Evolutionary conservation across 192 early-diverging fungal genomes (phyloP).

Genomic region (Dissophora ornata): DNA sequence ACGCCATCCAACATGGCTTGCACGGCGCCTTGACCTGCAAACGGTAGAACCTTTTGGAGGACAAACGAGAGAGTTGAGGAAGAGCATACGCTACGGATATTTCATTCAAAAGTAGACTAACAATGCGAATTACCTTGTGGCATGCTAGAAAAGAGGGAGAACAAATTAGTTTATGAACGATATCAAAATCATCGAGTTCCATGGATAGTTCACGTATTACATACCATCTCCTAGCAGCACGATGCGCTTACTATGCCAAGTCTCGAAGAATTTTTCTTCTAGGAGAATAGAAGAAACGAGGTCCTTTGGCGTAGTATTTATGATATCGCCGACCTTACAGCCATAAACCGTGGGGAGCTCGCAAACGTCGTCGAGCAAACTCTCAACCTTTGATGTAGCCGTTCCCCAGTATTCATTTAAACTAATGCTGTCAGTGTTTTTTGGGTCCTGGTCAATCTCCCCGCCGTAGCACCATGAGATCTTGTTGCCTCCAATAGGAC

Average conservation of each 20-base stretch:
- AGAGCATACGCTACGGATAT: background rate
- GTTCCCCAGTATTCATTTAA: constrained; percentile 9
- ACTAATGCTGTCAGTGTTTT: background rate
- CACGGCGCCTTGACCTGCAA: constrained; percentile 29
- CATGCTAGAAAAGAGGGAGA: constrained; percentile 8
- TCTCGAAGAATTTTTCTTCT: constrained; percentile 41
- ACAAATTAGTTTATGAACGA: background rate
- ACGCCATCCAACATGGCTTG: constrained; percentile 42
- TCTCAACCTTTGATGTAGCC: background rate
- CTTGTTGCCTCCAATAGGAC: constrained; percentile 17
- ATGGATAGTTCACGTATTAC: too few species aligned
- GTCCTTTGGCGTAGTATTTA: constrained; percentile 16
- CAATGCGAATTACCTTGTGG: constrained; percentile 43
- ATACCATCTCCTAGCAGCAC: constrained; percentile 40
- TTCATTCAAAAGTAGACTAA: too few species aligned
- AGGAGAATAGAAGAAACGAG: constrained; percentile 24
- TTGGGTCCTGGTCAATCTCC: background rate
- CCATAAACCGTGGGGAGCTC: constrained; percentile 5
- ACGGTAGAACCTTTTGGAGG: constrained; percentile 18
- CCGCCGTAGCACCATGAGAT: constrained; percentile 41
- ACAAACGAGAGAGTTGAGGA: background rate
- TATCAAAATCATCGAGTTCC: background rate
- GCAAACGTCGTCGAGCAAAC: constrained; percentile 8
- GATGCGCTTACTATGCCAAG: constrained; percentile 33
- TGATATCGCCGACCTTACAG: constrained; percentile 16